Conservation (phyloP, 192 early-diverging fungal genomes). For the Pilaira anomala region DNA sequence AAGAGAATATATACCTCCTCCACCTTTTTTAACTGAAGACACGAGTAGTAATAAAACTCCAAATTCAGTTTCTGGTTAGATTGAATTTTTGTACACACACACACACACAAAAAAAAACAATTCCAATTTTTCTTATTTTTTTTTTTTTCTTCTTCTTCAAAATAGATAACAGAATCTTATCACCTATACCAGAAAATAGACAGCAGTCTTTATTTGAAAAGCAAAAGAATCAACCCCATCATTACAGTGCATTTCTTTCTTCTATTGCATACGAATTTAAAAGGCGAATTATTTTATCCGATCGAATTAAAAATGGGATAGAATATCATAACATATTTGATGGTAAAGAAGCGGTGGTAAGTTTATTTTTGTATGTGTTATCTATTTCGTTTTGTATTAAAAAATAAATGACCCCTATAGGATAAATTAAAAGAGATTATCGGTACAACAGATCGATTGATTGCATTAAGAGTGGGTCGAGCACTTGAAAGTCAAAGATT, state of each 20-base stretch:
- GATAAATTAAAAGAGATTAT: constrained; percentile 71
- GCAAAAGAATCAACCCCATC: background rate
- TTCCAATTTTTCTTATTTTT: too few species aligned
- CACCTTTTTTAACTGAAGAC: too few species aligned
- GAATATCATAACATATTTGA: constrained; percentile 18
- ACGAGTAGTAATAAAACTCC: too few species aligned
- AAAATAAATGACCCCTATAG: too few species aligned
- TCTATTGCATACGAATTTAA: constrained; percentile 13
- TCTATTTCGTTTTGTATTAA: background rate
- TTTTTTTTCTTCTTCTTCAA: too few species aligned
- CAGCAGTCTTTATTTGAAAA: background rate
- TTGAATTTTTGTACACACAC: too few species aligned
- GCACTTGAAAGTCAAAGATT: constrained; percentile 84
- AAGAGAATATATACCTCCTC: too few species aligned
- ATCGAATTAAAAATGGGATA: constrained; percentile 44
- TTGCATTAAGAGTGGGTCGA: constrained; percentile 81
- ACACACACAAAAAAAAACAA: too few species aligned
- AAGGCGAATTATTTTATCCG: constrained; percentile 12
- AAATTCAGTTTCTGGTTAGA: too few species aligned
- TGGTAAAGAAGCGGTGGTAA: constrained; percentile 26
- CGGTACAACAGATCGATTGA: constrained; percentile 75
- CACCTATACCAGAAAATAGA: too few species aligned
- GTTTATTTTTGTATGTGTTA: background rate
- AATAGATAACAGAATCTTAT: too few species aligned
- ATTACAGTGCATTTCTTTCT: constrained; percentile 1